Percentiles rank a stretch among this genome's conserved stretches.
Conservation (phyloP, 345 rosid genomes). For the Linum lewisii region DNA sequence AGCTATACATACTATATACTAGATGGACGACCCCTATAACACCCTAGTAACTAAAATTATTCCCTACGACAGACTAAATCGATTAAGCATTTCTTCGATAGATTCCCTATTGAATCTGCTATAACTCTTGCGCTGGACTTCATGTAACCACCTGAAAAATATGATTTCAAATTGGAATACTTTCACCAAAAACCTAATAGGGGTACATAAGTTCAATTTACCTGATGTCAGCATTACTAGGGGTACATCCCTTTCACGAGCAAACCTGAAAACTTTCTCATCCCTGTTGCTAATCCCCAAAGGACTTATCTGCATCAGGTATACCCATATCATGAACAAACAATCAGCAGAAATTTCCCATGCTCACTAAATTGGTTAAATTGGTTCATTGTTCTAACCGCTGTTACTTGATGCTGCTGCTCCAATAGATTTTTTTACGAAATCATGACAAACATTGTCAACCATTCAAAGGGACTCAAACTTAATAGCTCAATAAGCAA, state of each 20-base stretch:
- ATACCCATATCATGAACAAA: neutral
- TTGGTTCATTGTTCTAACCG: neutral
- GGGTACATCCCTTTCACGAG: conserved; percentile 64
- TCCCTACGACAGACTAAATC: conserved; percentile 14
- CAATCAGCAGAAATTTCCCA: too few relatives aligned
- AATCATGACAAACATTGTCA: neutral
- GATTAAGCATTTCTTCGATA: conserved; percentile 51
- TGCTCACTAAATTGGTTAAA: too few relatives aligned
- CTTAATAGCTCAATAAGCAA: neutral
- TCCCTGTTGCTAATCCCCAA: conserved; percentile 67
- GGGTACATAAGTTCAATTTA: conserved; percentile 4
- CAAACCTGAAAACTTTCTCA: conserved; percentile 75
- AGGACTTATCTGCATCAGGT: conserved; percentile 56
- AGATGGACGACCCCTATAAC: neutral
- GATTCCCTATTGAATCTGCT: conserved; percentile 70
- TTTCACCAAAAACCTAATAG: neutral
- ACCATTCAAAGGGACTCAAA: neutral
- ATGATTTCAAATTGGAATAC: neutral
- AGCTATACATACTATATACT: neutral
- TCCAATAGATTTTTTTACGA: neutral
- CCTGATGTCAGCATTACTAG: conserved; percentile 94
- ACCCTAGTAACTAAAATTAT: neutral
- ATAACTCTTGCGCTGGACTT: conserved; percentile 85
- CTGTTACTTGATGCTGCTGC: neutral
- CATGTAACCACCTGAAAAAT: conserved; percentile 87